These are phyloP conservation scores for apple (Malus domestica) DNA, from an alignment of 306 rosid species.

Conservation along the genomic window ASM211411v1 NC_041798.1:1758001-1758500, in stretches of 20 bases:
- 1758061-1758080: neutral
- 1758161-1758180: too few relatives aligned
- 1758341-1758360: neutral
- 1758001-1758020: neutral
- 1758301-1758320: neutral
- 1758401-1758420: conserved; percentile 49
- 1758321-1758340: neutral
- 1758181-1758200: too few relatives aligned
- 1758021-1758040: too few relatives aligned
- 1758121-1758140: too few relatives aligned
- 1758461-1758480: neutral
- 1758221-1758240: too few relatives aligned
- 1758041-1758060: neutral
- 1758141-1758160: too few relatives aligned
- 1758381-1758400: neutral
- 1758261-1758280: conserved; percentile 91
- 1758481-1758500: neutral
- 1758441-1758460: conserved; percentile 26
- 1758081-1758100: too few relatives aligned
- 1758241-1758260: conserved; percentile 56
- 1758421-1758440: conserved; percentile 63
- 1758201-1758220: too few relatives aligned
- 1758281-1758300: conserved; percentile 56
- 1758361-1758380: neutral
- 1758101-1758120: too few relatives aligned